Base-by-base conservation (phyloP, 257 asterid species). In the Petunia secreta region DNA sequence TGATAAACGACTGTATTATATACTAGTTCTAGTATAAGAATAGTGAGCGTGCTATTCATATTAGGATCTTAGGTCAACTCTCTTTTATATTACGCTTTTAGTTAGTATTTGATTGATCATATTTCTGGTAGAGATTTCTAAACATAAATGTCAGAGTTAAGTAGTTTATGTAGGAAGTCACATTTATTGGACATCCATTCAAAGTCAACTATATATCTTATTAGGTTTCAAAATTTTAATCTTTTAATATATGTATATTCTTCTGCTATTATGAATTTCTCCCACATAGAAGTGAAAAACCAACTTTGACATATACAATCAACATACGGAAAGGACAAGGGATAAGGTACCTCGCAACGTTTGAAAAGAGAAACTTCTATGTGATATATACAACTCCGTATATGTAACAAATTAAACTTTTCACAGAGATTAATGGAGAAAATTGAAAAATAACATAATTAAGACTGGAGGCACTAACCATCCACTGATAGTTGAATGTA, bases 201-300 rank as follows among this genome's bases (percentile, higher is more conserved):
- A 71, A 71, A 34, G 77, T 67, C 75, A 67, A 41, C 38, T 43
- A 41, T 41, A 66, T 66, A 66, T 15, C 41, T 67, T 66, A 14
- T 39, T 14, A 14, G 34, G 6, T 44, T 44, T 68, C 8, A 68
- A 13, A 16, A 13, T 43, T 4, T 43, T 68, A 4, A 4, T 10
- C 11, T 52, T 52, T 52, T 10, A 10, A 8, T 2, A 50, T 52
- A 8, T 10, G 57, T 52, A 4, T 0, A 52, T 52, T 52, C 9
- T 52, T 52, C 15, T 9, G 1, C 37, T 67, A 66, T 6, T 4
- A 46, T 25, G 43, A 71, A 71, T 71, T n/a, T 71, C 25, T 50
- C 10, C 48, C 62, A 1, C 25, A 4, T 34, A 71, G 7, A 48
- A 71, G 8, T 46, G 57, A 15, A 65, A 39, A 25, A 2, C 57